phyloP scores from a whole-genome alignment of 2,329 filamentous ascomycete genomes.

The Juglanconis juglandina region DNA sequence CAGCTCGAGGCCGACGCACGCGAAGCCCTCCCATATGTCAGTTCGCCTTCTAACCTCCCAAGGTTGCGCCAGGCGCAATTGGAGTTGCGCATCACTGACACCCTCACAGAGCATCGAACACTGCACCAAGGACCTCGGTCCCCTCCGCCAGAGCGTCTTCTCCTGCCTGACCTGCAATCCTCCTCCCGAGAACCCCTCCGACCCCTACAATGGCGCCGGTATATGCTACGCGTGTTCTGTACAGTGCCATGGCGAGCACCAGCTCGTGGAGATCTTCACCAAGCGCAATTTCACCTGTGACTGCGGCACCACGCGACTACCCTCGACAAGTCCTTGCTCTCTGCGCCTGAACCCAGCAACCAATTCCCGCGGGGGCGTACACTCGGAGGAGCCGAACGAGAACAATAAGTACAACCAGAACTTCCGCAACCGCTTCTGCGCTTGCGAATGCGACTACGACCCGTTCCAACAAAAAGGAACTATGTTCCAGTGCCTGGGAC shows the following conservation, averaged over 20 bases:
- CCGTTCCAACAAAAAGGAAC: conserved; percentile 87
- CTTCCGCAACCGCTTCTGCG: conserved; percentile 89
- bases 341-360: conserved; percentile 71
- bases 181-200: conserved; percentile 59
- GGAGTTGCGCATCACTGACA: conserved; percentile 15
- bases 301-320: conserved; percentile 82
- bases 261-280: conserved; percentile 89
- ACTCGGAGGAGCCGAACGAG: conserved; percentile 67
- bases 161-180: conserved; percentile 94
- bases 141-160: conserved; percentile 83
- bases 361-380: conserved; percentile 72
- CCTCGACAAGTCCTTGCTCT: conserved; percentile 66
- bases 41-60: conserved; percentile 24
- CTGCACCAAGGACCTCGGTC: conserved; percentile 86
- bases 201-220: conserved; percentile 69
- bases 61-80: background rate
- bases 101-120: conserved; percentile 75
- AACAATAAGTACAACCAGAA: conserved; percentile 94
- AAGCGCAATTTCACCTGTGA: conserved; percentile 97
- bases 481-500: conserved; percentile 94
- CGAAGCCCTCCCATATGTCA: conserved; percentile 87
- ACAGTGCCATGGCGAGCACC: conserved; percentile 93
- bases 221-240: conserved; percentile 97
- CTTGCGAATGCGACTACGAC: conserved; percentile 84
- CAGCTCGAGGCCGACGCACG: conserved; percentile 91